A percentile compares a stretch with the other conserved stretches of the same genome.
Evolutionary conservation across 2,329 filamentous ascomycete species (phyloP).

Genomic region (Periconia sp.): DNA sequence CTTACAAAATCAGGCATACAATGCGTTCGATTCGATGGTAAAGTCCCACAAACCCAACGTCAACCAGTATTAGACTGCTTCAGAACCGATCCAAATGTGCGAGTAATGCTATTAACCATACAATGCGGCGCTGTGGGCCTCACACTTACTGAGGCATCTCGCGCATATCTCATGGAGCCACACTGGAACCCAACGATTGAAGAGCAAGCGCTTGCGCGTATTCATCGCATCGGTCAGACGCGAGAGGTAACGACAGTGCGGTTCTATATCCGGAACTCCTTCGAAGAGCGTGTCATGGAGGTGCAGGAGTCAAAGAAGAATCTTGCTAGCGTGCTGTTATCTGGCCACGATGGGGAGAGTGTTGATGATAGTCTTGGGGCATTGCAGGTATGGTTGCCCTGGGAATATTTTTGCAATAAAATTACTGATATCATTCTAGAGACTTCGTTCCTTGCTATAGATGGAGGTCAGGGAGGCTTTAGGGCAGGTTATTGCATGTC

Average conservation of each 20-base stretch:
- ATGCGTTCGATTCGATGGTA: constrained; percentile 52
- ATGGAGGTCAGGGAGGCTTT: not conserved
- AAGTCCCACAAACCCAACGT: constrained; percentile 47
- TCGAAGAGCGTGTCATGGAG: constrained; percentile 37
- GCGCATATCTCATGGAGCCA: constrained; percentile 55
- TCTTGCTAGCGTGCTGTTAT: constrained; percentile 16
- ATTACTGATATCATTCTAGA: not conserved
- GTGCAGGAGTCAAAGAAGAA: constrained; percentile 20
- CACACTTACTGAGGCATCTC: constrained; percentile 51
- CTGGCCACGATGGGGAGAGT: constrained; percentile 15
- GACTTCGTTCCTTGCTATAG: constrained; percentile 1
- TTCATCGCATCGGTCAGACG: constrained; percentile 24
- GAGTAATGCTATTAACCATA: constrained; percentile 52
- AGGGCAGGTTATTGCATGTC: not conserved
- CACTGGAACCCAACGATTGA: constrained; percentile 52
- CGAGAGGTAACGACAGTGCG: constrained; percentile 40
- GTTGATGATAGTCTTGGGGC: constrained; percentile 20
- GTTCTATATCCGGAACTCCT: constrained; percentile 42
- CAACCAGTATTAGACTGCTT: constrained; percentile 47
- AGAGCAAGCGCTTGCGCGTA: constrained; percentile 46
- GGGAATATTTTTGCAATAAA: not conserved
- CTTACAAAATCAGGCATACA: constrained; percentile 40
- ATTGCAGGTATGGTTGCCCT: constrained; percentile 6
- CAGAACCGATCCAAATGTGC: constrained; percentile 37
- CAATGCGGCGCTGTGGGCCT: constrained; percentile 56